Evolutionary conservation across 1,139 yeast species (phyloP), one percentile per base, ranked within the genome.

Genomic region (Kodamaea sp.): DNA sequence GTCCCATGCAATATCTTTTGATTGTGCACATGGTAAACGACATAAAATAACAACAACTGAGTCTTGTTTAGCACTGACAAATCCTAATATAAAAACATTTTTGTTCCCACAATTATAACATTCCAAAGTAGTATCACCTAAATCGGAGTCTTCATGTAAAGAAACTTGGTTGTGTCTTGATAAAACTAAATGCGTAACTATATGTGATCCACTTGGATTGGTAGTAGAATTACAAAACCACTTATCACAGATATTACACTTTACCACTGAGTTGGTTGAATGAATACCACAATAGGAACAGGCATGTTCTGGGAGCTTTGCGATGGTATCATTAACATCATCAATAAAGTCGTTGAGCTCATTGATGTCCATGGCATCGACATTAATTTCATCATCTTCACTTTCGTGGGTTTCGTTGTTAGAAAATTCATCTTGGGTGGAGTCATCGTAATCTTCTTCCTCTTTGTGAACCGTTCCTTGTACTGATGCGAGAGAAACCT

Each of bases 211-310:
- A 7, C 77, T 63, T 7, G 79, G 67, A 33, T 70, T 68, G 24
- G 78, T 71, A 42, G 79, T 78, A n/a, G 86, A 75, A 57, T 90
- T 90, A 65, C 97, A 90, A 58, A 90, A 90, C 97, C 97, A 90
- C 57, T 81, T 83, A 53, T 78, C 63, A 62, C 97, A 89, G 5
- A 76, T 70, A 42, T 78, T 77, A 65, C 97, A 90, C 51, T 83
- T 80, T 31, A 85, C 84, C 15, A 89, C 84, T 35, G 84, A 72
- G 7, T 78, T 62, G 0, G 88, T 75, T 5, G 78, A 64, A 47
- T 81, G 81, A 27, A 87, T 72, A 1, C 90, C 94, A 65, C 97
- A 90, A 58, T 89, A 89, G 2, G 83, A 67, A 53, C 90, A 83
- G 0, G 84, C 78, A 52, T 67, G 63, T 22, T 53, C 60, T 1